These are phyloP conservation scores for Pythium rhizo-oryzae DNA, from an alignment of 352 stramenopile species.

Conservation along the genomic window DNA sequence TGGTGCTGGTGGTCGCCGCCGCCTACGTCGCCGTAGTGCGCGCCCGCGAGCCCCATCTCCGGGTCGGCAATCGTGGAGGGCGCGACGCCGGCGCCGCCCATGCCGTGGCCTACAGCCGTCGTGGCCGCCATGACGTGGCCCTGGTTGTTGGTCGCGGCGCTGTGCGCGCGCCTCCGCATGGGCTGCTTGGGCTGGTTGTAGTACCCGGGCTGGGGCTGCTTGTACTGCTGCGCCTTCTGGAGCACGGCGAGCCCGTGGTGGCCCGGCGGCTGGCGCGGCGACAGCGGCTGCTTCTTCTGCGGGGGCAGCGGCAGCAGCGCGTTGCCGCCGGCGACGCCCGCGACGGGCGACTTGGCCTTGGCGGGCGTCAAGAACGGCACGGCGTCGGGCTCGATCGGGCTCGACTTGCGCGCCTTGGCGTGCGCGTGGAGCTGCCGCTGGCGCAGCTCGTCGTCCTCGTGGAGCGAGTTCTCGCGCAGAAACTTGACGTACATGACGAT, in stretches of 20 bases:
- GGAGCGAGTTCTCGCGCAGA: slow-evolving; percentile 71
- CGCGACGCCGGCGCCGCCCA: no score
- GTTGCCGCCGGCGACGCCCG: slow-evolving; percentile 5
- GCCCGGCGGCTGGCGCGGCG: slow-evolving; percentile 38
- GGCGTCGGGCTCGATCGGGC: slow-evolving; percentile 61
- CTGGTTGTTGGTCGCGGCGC: slow-evolving; percentile 49
- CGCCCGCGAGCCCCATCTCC: slow-evolving; percentile 23
- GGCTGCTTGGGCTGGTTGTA: slow-evolving; percentile 76
- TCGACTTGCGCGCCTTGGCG: slow-evolving; percentile 49
- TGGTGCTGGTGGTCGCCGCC: not conserved
- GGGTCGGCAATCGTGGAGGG: slow-evolving; percentile 22
- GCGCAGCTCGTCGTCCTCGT: slow-evolving; percentile 51
- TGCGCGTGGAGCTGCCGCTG: slow-evolving; percentile 37
- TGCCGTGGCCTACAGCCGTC: slow-evolving; percentile 18
- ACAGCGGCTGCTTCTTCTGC: slow-evolving; percentile 46
- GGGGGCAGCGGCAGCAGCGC: slow-evolving; percentile 36
- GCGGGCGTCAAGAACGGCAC: slow-evolving; percentile 79
- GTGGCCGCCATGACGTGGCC: not conserved
- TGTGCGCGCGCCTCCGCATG: slow-evolving; percentile 77
- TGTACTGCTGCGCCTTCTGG: slow-evolving; percentile 53
- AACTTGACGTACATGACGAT: slow-evolving; percentile 91
- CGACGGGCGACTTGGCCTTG: slow-evolving; percentile 40
- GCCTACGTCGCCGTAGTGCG: not conserved
- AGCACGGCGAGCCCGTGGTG: slow-evolving; percentile 42
- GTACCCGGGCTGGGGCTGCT: slow-evolving; percentile 44